Conservation (phyloP, 2,329 filamentous ascomycete genomes). For the Colletotrichum gigasporum region DNA sequence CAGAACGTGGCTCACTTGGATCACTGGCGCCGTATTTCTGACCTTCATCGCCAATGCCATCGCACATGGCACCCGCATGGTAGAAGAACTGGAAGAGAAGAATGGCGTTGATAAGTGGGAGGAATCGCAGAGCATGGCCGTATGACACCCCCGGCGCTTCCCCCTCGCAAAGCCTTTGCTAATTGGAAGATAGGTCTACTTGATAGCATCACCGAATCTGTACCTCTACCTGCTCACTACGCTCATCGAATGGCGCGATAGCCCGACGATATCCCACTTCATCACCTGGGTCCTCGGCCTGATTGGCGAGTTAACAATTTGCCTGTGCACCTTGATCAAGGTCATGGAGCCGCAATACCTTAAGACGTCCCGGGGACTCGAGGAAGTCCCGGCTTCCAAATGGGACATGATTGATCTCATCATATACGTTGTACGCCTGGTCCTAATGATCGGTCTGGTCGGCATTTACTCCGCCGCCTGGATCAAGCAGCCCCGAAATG, state of each 20-base stretch:
- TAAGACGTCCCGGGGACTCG: constrained; percentile 13
- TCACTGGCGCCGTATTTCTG: constrained; percentile 75
- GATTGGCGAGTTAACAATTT: constrained; percentile 77
- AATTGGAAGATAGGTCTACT: constrained; percentile 72
- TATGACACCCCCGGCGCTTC: constrained; percentile 12
- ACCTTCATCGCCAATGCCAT: constrained; percentile 81
- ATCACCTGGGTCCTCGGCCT: constrained; percentile 80
- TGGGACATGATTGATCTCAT: constrained; percentile 74
- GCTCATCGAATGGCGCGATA: constrained; percentile 83
- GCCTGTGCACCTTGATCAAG: constrained; percentile 73
- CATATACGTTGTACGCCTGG: constrained; percentile 74
- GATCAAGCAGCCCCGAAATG: constrained; percentile 50
- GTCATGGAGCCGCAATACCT: constrained; percentile 53
- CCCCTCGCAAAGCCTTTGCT: constrained; percentile 25
- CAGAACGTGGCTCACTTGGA: constrained; percentile 79
- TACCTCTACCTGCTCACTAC: constrained; percentile 88
- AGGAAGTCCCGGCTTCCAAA: constrained; percentile 12
- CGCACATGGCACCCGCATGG: constrained; percentile 46
- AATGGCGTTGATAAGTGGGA: constrained; percentile 5
- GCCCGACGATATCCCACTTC: constrained; percentile 83
- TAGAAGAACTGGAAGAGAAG: constrained; percentile 20
- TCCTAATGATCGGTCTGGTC: constrained; percentile 70
- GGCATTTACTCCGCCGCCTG: constrained; percentile 54
- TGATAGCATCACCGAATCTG: constrained; percentile 85
- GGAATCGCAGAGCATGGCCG: constrained; percentile 28